Conservation (phyloP, 2,329 filamentous ascomycete species). For the Clonostachys sp. region DNA sequence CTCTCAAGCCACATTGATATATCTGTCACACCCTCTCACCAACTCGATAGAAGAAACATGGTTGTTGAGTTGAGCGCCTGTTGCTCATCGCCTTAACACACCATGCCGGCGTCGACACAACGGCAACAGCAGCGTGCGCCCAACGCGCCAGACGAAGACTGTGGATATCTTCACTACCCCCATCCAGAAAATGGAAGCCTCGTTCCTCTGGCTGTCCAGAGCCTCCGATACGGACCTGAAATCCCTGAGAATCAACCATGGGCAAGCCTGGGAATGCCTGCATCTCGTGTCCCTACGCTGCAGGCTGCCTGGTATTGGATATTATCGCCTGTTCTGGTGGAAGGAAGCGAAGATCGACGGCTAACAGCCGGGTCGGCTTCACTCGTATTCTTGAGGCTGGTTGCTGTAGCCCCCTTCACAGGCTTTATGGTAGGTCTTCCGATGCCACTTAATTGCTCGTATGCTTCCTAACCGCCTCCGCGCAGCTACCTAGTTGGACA, state of each 20-base stretch:
- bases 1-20: too few species aligned
- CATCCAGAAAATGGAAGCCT: conserved; percentile 1
- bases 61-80: too few species aligned
- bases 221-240: neutral
- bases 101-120: too few species aligned
- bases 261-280: conserved; percentile 2
- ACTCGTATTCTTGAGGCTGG: neutral
- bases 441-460: neutral
- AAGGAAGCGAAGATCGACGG: neutral
- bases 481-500: too few species aligned
- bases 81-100: too few species aligned
- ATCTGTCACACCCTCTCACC: too few species aligned
- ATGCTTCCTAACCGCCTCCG: too few species aligned
- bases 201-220: conserved; percentile 3
- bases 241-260: conserved; percentile 1
- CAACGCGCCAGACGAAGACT: too few species aligned
- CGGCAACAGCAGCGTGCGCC: too few species aligned
- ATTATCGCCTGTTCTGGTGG: neutral
- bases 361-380: neutral
- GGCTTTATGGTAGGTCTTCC: neutral
- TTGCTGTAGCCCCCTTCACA: neutral
- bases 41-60: too few species aligned
- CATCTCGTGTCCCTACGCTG: neutral
- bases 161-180: too few species aligned
- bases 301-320: conserved; percentile 4